phyloP scores from a whole-genome alignment of 345 rosid species.

The Ricinus communis region DNA sequence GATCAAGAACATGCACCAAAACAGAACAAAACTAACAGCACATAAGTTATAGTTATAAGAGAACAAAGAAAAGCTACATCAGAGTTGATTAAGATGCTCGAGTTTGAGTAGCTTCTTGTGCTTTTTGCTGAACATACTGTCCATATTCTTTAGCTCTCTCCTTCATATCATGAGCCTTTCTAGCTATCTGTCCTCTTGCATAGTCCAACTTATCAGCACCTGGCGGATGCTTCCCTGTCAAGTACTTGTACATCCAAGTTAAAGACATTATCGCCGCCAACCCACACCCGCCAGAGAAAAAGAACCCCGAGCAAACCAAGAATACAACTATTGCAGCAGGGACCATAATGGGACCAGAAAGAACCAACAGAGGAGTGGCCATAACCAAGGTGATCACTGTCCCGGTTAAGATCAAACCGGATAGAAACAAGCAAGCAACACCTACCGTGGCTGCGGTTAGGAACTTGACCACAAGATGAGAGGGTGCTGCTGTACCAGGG shows the following conservation, averaged over 20 bases:
- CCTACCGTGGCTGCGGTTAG: constrained; percentile 51
- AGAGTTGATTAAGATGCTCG: constrained; percentile 18
- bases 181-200: constrained; percentile 38
- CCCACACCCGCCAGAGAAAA: constrained; percentile 58
- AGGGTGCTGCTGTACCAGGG: constrained; percentile 32
- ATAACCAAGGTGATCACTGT: constrained; percentile 53
- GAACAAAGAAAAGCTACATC: no score
- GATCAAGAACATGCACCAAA: no score
- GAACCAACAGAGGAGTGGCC: constrained; percentile 56
- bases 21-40: no score
- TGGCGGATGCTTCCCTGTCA: constrained; percentile 57
- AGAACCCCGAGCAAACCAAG: constrained; percentile 40
- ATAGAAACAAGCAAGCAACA: constrained; percentile 33
- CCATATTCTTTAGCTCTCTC: constrained; percentile 59
- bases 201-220: constrained; percentile 63
- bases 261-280: constrained; percentile 50
- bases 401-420: constrained; percentile 53
- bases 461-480: constrained; percentile 44
- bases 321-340: constrained; percentile 46
- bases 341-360: constrained; percentile 62
- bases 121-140: constrained; percentile 47
- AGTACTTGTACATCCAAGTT: constrained; percentile 64
- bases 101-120: constrained; percentile 36
- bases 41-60: no score
- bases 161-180: constrained; percentile 38